Evolutionary conservation across 2,329 filamentous ascomycete genomes (phyloP).

Genomic region (Dothistroma pini): DNA sequence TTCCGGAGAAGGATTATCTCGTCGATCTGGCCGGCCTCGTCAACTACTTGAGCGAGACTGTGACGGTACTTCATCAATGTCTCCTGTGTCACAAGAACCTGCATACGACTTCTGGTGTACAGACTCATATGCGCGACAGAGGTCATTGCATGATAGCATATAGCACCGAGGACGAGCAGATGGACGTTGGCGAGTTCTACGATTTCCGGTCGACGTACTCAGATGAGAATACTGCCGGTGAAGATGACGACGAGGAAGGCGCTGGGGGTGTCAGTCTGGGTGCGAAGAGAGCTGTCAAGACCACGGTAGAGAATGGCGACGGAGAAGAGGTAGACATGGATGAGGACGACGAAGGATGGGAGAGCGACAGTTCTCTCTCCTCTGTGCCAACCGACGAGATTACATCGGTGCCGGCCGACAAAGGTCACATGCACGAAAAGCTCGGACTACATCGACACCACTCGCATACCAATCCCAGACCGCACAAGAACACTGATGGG

Average conservation of each 20-base stretch:
- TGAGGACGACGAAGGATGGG: constrained; percentile 75
- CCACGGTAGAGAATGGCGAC: constrained; percentile 44
- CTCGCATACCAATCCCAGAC: constrained; percentile 62
- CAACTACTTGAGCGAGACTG: constrained; percentile 71
- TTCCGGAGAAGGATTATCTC: constrained; percentile 83
- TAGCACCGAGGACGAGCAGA: constrained; percentile 79
- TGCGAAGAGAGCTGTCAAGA: constrained; percentile 52
- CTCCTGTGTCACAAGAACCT: constrained; percentile 83
- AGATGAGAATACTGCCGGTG: constrained; percentile 63
- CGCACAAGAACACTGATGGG: constrained; percentile 70
- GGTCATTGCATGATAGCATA: constrained; percentile 97
- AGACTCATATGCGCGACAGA: constrained; percentile 97
- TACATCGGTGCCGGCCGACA: constrained; percentile 72
- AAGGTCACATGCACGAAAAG: constrained; percentile 67
- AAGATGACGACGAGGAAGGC: constrained; percentile 41
- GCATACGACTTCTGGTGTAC: constrained; percentile 71
- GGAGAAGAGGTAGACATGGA: constrained; percentile 56
- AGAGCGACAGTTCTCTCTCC: constrained; percentile 82
- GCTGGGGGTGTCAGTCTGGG: constrained; percentile 66
- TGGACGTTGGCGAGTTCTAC: constrained; percentile 94
- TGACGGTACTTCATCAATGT: constrained; percentile 78
- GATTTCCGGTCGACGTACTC: constrained; percentile 96
- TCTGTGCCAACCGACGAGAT: constrained; percentile 84
- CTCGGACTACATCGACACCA: constrained; percentile 72
- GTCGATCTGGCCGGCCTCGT: constrained; percentile 79